Conservation (phyloP, 805 yeast genomes). For the Metschnikowia bowlesiae region DNA sequence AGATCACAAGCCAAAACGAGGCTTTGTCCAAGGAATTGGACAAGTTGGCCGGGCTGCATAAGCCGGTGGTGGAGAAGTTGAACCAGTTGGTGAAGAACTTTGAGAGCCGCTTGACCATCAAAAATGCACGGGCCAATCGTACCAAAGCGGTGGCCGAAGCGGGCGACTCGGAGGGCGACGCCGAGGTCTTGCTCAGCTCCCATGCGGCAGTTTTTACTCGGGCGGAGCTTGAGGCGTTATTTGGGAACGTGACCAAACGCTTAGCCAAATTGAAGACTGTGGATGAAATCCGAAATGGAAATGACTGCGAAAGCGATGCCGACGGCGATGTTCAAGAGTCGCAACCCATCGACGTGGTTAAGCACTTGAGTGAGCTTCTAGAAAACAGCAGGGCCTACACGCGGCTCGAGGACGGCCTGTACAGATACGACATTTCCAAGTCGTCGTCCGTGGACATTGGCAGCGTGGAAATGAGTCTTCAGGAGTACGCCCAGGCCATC, state of each 20-base stretch:
- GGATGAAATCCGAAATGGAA: slow-evolving; percentile 11
- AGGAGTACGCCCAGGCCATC: slow-evolving; percentile 32
- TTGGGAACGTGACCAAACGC: slow-evolving; percentile 18
- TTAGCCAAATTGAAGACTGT: slow-evolving; percentile 15
- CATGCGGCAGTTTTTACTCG: slow-evolving; percentile 14
- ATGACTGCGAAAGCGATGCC: not conserved
- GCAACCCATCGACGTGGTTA: slow-evolving; percentile 13
- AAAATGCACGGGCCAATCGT: not conserved
- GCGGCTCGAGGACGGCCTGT: slow-evolving; percentile 17
- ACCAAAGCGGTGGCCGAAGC: not conserved
- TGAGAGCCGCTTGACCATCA: slow-evolving; percentile 15
- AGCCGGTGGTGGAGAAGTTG: slow-evolving; percentile 36
- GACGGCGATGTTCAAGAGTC: not conserved
- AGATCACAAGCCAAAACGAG: slow-evolving; percentile 16
- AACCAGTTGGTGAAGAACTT: slow-evolving; percentile 21
- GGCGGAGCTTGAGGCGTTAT: slow-evolving; percentile 18
- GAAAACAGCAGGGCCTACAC: slow-evolving; percentile 20
- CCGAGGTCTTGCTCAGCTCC: slow-evolving; percentile 2
- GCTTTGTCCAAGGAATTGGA: slow-evolving; percentile 19
- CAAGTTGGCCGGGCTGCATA: slow-evolving; percentile 26
- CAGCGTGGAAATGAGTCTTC: slow-evolving; percentile 14
- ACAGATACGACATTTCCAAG: slow-evolving; percentile 23
- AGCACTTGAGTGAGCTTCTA: slow-evolving; percentile 20
- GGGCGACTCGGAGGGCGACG: slow-evolving; percentile 1
- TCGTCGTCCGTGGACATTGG: slow-evolving; percentile 20